A percentile compares a stretch with the other conserved stretches of the same genome.
Conservation (phyloP, 2,329 filamentous ascomycete species). For the Fusarium pseudoanthophilum region DNA sequence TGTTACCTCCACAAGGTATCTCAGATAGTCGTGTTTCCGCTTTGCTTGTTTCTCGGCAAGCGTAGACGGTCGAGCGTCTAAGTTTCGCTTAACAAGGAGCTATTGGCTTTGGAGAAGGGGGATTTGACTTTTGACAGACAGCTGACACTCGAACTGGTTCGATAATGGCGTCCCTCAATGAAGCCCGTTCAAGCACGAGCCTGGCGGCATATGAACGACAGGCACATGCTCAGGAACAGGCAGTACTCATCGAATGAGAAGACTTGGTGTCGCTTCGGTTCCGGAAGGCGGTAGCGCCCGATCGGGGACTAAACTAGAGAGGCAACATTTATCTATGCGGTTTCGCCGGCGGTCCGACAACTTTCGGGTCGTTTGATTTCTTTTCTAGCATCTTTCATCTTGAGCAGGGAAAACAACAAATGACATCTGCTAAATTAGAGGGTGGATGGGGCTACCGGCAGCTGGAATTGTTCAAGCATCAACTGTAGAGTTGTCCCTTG, state of each 20-base stretch:
- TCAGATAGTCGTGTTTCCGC: background rate
- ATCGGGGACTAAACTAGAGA: conserved; percentile 4
- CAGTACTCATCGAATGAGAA: conserved; percentile 15
- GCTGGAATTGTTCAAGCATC: conserved; percentile 26
- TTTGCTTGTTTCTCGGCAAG: background rate
- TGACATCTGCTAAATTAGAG: background rate
- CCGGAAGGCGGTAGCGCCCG: conserved; percentile 18
- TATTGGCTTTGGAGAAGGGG: background rate
- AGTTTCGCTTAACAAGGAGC: background rate
- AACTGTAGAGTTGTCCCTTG: conserved; percentile 9
- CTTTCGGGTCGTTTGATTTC: conserved; percentile 25
- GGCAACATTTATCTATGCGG: background rate
- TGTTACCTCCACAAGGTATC: background rate
- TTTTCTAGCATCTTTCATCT: background rate
- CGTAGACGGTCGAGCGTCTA: background rate
- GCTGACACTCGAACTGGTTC: conserved; percentile 18
- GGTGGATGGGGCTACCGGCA: background rate
- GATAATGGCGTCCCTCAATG: background rate
- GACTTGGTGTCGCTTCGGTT: conserved; percentile 16
- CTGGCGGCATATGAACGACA: conserved; percentile 17
- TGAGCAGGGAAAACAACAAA: background rate
- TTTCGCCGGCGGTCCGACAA: conserved; percentile 23
- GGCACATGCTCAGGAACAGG: conserved; percentile 24
- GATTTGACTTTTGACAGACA: conserved; percentile 6
- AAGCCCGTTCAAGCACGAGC: conserved; percentile 24